Evolutionary conservation across 768 basidiomycete genomes (phyloP).

Genomic region (Amanita pseudoporphyria): DNA sequence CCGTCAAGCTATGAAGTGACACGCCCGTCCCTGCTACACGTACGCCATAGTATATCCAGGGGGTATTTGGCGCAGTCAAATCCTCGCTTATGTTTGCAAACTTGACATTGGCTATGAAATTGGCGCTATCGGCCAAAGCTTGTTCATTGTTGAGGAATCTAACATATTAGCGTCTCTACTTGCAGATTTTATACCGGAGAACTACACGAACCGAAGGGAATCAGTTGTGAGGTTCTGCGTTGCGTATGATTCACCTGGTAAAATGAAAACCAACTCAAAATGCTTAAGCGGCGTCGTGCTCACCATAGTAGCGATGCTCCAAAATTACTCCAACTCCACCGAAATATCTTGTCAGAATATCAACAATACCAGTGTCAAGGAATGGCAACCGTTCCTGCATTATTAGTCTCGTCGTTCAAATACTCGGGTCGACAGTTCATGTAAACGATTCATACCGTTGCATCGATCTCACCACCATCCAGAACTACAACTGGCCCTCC

Average conservation of each 20-base stretch:
- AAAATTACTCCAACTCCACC: slow-evolving; percentile 87
- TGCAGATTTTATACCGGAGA: slow-evolving; percentile 6
- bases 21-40: slow-evolving; percentile 12
- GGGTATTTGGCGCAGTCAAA: slow-evolving; percentile 60
- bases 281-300: slow-evolving; percentile 9
- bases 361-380: slow-evolving; percentile 75
- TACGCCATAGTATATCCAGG: slow-evolving; percentile 94
- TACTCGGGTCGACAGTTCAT: not conserved
- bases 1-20: no score
- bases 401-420: not conserved
- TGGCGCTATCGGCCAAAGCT: slow-evolving; percentile 82
- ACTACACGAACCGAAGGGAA: slow-evolving; percentile 48
- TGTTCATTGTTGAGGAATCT: slow-evolving; percentile 90
- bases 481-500: slow-evolving; percentile 83
- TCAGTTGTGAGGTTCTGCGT: slow-evolving; percentile 76
- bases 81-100: slow-evolving; percentile 64
- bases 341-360: slow-evolving; percentile 76
- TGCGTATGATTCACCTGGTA: slow-evolving; percentile 61
- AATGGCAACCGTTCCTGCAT: slow-evolving; percentile 42
- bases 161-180: slow-evolving; percentile 1
- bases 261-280: slow-evolving; percentile 10
- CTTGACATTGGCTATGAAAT: slow-evolving; percentile 78
- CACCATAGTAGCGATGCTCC: slow-evolving; percentile 88
- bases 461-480: slow-evolving; percentile 91
- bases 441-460: slow-evolving; percentile 39